These are phyloP conservation scores for Pichia membranifaciens DNA, from an alignment of 805 yeast species.

Conservation along the genomic window DNA sequence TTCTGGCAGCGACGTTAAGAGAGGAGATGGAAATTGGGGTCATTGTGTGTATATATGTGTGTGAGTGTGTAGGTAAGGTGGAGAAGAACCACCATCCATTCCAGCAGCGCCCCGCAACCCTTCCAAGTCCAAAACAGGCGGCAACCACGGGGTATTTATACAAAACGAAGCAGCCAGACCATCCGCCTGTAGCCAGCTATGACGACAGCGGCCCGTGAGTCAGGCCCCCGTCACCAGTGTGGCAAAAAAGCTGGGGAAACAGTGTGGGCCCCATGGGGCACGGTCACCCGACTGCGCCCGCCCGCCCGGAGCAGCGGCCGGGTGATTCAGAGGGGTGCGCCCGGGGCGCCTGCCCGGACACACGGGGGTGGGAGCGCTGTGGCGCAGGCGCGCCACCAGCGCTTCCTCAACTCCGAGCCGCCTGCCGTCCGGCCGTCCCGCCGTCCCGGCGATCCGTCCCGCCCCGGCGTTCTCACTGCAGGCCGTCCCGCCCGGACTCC, in stretches of 20 bases:
- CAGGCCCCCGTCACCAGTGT: too few relatives aligned
- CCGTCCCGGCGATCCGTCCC: neutral
- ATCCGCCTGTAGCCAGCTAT: neutral
- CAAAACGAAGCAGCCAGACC: neutral
- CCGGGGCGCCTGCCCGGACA: neutral
- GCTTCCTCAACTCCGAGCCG: neutral
- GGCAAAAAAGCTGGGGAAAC: neutral
- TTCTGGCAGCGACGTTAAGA: conserved; percentile 27
- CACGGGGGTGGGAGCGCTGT: neutral
- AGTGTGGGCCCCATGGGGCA: neutral
- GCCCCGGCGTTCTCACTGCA: neutral
- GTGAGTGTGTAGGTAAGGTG: too few relatives aligned
- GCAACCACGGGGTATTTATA: conserved; percentile 3
- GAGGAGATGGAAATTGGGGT: conserved; percentile 25
- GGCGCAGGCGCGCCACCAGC: neutral
- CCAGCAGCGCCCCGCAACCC: too few relatives aligned
- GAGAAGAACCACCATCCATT: too few relatives aligned
- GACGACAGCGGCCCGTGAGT: neutral
- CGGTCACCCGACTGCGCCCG: neutral
- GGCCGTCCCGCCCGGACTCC: too few relatives aligned
- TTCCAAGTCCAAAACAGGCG: too few relatives aligned
- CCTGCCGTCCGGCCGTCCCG: neutral
- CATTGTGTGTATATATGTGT: conserved; percentile 12
- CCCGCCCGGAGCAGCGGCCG: conserved; percentile 1
- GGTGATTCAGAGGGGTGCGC: neutral